Evolutionary conservation across 495 filamentous ascomycete species (phyloP).

Genomic region (Penicillium samsonianum): DNA sequence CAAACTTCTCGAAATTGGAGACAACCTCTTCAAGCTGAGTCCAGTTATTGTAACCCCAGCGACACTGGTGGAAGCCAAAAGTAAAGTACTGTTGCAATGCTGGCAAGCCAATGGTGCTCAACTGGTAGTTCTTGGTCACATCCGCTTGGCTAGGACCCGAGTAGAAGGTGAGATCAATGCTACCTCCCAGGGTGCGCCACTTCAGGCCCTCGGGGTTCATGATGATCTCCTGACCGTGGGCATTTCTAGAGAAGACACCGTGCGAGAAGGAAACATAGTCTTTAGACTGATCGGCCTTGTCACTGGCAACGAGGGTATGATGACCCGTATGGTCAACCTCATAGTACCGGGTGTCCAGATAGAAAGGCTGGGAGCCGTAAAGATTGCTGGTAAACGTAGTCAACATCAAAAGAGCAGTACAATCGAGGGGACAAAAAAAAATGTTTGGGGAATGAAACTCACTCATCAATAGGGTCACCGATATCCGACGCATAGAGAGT

Average conservation of each 20-base stretch:
- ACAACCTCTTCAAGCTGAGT: conserved; percentile 55
- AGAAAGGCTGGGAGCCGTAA: conserved; percentile 64
- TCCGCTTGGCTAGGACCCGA: conserved; percentile 57
- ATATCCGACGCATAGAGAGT: conserved; percentile 74
- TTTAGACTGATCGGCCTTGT: conserved; percentile 53
- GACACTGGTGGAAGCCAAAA: conserved; percentile 65
- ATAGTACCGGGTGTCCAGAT: conserved; percentile 66
- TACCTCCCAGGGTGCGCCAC: conserved; percentile 70
- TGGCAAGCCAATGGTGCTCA: conserved; percentile 57
- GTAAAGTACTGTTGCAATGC: conserved; percentile 65
- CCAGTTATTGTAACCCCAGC: conserved; percentile 67
- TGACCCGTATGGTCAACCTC: conserved; percentile 55
- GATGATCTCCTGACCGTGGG: conserved; percentile 76
- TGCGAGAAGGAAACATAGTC: conserved; percentile 63
- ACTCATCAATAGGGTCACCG: conserved; percentile 60
- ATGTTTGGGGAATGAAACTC: conserved; percentile 10
- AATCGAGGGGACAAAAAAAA: background rate
- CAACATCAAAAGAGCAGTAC: background rate
- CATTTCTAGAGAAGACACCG: conserved; percentile 62
- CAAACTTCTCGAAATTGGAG: conserved; percentile 57
- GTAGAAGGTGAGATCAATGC: conserved; percentile 64
- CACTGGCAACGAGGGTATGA: conserved; percentile 53
- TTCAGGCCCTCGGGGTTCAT: conserved; percentile 66
- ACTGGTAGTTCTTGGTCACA: conserved; percentile 59
- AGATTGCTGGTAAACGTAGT: conserved; percentile 44